A percentile compares a stretch with the other conserved stretches of the same genome.
phyloP scores from a whole-genome alignment of 306 rosid species.

The Quercus suber region DNA sequence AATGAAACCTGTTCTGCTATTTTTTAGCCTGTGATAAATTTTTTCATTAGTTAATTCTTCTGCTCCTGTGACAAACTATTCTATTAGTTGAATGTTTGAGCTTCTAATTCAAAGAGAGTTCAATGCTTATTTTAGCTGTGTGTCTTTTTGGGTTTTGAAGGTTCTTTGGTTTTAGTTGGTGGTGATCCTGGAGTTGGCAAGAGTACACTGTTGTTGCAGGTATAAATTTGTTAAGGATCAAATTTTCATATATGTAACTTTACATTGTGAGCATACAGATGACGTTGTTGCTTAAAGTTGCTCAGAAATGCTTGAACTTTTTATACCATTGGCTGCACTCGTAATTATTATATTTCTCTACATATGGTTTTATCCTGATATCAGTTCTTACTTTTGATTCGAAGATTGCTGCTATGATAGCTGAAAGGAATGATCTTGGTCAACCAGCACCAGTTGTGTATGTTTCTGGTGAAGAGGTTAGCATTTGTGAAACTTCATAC shows the following conservation, averaged over 20 bases:
- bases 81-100: neutral
- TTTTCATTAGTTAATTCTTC: neutral
- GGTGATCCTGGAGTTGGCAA: conserved; percentile 99
- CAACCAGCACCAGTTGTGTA: conserved; percentile 58
- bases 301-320: neutral
- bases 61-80: neutral
- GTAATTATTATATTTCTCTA: neutral
- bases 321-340: neutral
- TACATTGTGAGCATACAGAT: neutral
- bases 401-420: conserved; percentile 77
- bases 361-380: conserved; percentile 4
- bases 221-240: conserved; percentile 21
- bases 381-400: conserved; percentile 21
- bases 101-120: neutral
- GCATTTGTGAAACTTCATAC: conserved; percentile 20
- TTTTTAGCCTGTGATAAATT: neutral
- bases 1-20: neutral
- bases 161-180: conserved; percentile 80
- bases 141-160: conserved; percentile 45
- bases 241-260: neutral
- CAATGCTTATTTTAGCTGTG: conserved; percentile 16
- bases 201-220: conserved; percentile 96
- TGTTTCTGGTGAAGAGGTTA: conserved; percentile 98
- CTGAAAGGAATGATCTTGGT: conserved; percentile 44
- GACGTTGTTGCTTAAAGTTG: neutral